phyloP scores from a whole-genome alignment of 2,329 filamentous ascomycete genomes.

The Phoma sp. region DNA sequence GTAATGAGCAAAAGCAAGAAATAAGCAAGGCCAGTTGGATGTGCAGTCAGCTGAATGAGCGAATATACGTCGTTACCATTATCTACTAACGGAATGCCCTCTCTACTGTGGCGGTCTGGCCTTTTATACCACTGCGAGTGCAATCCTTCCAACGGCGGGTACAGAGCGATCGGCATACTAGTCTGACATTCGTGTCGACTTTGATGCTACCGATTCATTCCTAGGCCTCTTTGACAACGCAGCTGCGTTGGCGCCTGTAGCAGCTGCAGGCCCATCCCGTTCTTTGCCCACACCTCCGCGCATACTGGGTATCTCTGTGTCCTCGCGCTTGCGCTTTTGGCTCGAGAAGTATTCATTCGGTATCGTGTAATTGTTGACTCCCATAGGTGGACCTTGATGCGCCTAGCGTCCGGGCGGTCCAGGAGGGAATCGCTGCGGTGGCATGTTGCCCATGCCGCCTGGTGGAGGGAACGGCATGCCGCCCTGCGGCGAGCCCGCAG shows the following conservation, averaged over 20 bases:
- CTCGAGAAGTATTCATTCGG: constrained; percentile 5
- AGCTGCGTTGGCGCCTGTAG: constrained; percentile 31
- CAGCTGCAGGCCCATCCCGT: constrained; percentile 12
- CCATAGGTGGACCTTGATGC: constrained; percentile 16
- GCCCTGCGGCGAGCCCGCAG: constrained; percentile 39
- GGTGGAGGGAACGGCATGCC: constrained; percentile 49
- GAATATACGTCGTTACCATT: constrained; percentile 8
- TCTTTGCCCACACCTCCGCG: constrained; percentile 12
- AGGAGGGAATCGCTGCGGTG: constrained; percentile 35
- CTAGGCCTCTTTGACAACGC: constrained; percentile 19
- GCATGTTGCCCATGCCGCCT: constrained; percentile 39
- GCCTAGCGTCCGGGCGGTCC: constrained; percentile 36
- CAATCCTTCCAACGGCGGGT: not conserved
- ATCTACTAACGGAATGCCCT: not conserved
- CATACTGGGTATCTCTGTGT: constrained; percentile 26
- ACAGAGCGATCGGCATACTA: not conserved
- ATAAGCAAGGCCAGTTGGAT: too few species aligned
- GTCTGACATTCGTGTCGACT: not conserved
- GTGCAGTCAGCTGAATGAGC: not conserved
- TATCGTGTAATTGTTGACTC: constrained; percentile 11
- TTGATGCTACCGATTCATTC: constrained; percentile 1
- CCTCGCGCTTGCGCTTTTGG: constrained; percentile 18
- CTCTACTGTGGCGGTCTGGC: constrained; percentile 1
- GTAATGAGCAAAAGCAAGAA: too few species aligned
- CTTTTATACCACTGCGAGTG: constrained; percentile 22